phyloP scores from a whole-genome alignment of 495 filamentous ascomycete species.

The Hypoxylon intermedium region DNA sequence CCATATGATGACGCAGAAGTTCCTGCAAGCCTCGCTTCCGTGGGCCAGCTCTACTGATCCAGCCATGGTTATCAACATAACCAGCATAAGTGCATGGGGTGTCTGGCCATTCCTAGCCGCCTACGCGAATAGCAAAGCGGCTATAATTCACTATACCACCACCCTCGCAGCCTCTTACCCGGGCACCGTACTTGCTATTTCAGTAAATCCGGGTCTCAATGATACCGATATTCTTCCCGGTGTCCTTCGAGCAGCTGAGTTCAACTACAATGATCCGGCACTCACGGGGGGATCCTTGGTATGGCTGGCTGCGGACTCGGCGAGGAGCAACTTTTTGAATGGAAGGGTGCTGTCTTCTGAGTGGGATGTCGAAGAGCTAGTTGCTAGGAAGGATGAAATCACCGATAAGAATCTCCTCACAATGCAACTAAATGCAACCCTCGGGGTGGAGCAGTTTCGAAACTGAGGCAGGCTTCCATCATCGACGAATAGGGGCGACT shows the following conservation, averaged over 20 bases:
- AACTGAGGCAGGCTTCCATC: background rate
- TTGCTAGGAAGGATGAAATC: conserved; percentile 13
- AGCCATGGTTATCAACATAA: background rate
- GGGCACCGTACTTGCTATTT: conserved; percentile 2
- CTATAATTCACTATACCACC: conserved; percentile 16
- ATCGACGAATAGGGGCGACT: too few species aligned
- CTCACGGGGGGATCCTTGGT: conserved; percentile 11
- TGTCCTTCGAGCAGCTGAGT: background rate
- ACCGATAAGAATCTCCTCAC: conserved; percentile 11
- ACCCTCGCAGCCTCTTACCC: conserved; percentile 12
- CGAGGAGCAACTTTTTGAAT: conserved; percentile 44
- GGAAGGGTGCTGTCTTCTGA: conserved; percentile 50
- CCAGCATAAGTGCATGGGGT: conserved; percentile 3
- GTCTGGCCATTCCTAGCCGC: conserved; percentile 15
- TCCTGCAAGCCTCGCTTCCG: background rate
- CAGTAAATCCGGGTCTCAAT: conserved; percentile 12
- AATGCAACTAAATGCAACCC: background rate
- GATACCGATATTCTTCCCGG: background rate
- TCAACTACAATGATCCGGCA: conserved; percentile 15
- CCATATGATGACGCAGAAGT: background rate
- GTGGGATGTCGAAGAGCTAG: conserved; percentile 40
- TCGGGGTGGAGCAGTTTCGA: background rate
- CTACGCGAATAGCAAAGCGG: conserved; percentile 5
- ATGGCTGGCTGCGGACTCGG: conserved; percentile 17
- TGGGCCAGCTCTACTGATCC: background rate